phyloP scores from a whole-genome alignment of 192 early-diverging fungal genomes.

The Borealophlyctis nickersoniae region DNA sequence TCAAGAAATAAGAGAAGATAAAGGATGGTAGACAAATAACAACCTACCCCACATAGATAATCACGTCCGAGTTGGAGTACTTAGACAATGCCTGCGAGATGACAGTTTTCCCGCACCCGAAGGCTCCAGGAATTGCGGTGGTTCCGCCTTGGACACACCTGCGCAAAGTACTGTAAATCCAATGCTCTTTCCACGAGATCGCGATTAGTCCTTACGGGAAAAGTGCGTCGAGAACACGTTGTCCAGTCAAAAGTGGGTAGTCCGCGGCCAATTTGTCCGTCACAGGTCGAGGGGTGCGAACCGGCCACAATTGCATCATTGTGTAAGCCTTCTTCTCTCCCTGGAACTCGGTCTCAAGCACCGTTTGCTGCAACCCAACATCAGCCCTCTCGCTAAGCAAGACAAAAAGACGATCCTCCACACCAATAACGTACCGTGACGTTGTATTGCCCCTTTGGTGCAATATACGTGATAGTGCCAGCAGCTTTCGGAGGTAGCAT shows the following conservation, averaged over 20 bases:
- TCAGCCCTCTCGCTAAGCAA: neutral
- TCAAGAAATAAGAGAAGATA: slow-evolving; percentile 4
- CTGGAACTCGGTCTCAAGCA: slow-evolving; percentile 96
- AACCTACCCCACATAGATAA: slow-evolving; percentile 90
- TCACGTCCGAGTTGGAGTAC: slow-evolving; percentile 99
- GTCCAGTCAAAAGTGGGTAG: slow-evolving; percentile 94
- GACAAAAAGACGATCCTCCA: neutral
- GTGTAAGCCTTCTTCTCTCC: slow-evolving; percentile 89
- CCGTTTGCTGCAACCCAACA: slow-evolving; percentile 57
- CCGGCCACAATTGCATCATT: slow-evolving; percentile 98
- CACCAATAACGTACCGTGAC: slow-evolving; percentile 52
- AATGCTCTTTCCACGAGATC: neutral
- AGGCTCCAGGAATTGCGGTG: slow-evolving; percentile 98
- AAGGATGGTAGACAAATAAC: neutral
- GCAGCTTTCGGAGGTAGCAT: slow-evolving; percentile 90
- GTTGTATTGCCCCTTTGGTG: slow-evolving; percentile 87
- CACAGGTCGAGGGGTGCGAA: slow-evolving; percentile 91
- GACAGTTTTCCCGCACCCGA: slow-evolving; percentile 99
- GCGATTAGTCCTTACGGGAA: slow-evolving; percentile 71
- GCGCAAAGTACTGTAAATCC: slow-evolving; percentile 2
- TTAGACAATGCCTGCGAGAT: slow-evolving; percentile 99
- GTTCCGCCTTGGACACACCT: slow-evolving; percentile 98
- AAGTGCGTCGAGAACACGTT: slow-evolving; percentile 96
- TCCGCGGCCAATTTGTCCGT: slow-evolving; percentile 94
- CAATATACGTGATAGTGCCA: slow-evolving; percentile 96